Evolutionary conservation across 768 basidiomycete genomes (phyloP), one percentile per base, ranked within the genome.

Genomic region (Rhizopogon sp.): DNA sequence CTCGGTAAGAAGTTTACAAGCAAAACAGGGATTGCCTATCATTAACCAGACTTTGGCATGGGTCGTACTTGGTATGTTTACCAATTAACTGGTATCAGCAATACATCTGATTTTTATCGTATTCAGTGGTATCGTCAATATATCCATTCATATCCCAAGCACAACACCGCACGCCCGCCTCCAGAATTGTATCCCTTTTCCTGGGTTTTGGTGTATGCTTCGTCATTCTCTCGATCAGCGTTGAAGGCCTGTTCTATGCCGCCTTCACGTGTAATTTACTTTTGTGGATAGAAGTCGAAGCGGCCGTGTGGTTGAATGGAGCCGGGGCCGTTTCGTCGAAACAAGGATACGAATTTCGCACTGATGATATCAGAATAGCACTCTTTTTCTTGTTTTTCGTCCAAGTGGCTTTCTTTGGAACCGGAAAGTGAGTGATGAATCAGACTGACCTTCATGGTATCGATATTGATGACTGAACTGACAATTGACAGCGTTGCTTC

Each of bases 381-480:
- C 58, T 93, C 20, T 89, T 91, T 66, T 93, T 93, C 70, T 69
- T 94, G 56, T 90, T 90, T 68, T 91, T 93, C 60, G 85, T 93
- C 6, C 91, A 94, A 62, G 81, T 90, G 41, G 91, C 84, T 2
- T 93, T 92, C 69, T 92, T 91, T 64, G 90, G 90, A 7, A 89
- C 82, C 39, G 88, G 88, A 74, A 90, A 88, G 87, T 88, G 70
- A 61, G 87, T 76, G 9, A 1, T 43, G 6, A 51, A 16, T 25
- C 5, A 25, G 37, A 13, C 14, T 41, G 3, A 6, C 45, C 8
- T 35, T 43, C 45, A 8, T 50, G 16, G 14, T 3, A 14, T 16
- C 39, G 28, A 52, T 20, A 13, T 37, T 55, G 20, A 17, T 53
- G 46, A 53, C 50, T 47, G 39, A 46, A 53, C 50, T 47, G 39